Evolutionary conservation across 2,329 filamentous ascomycete species (phyloP), one percentile per base, ranked within the genome.

Genomic region (Colletotrichum lupini): DNA sequence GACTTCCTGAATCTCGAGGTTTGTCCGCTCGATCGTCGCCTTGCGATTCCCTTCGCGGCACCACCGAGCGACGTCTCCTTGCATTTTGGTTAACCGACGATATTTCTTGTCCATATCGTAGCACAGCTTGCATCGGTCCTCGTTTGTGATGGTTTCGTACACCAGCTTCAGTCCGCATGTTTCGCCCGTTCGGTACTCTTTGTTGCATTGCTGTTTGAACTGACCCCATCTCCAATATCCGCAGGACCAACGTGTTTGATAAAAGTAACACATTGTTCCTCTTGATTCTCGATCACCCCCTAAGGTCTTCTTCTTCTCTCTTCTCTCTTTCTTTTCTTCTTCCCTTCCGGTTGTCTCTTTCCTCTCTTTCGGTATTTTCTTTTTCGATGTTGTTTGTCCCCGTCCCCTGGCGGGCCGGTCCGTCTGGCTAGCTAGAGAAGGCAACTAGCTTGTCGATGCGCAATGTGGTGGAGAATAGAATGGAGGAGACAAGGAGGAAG

Each of bases 181-280:
- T 87, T 98, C 96, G 79, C 96, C 96, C 77, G 94, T 98, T 76
- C 96, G 94, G 86, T 97, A 97, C 83, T 98, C 96, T 84, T 95
- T 95, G 83, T 93, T 92, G 89, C 96, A 98, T 82, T 97, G 95
- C 83, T 95, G 91, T 77, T 94, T 92, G 87, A 98, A 98, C 85
- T 93, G 93, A 77, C 94, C 94, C 95, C 95, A 98, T 84, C 95
- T 95, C 92, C 93, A 98, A 88, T 95, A 96, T 80, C 94, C 93
- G 85, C 96, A 98, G 71, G 84, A 84, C 89, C 94, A 98, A 78
- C 91, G 90, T 82, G 93, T 95, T 84, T 96, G 93, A 80, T 98
- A 95, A 87, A 95, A 98, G 88, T 97, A 98, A 87, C 96, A 98
- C 96, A 98, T 98, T 42, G 30, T 16, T 42, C 12, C 37, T 42